Conservation (phyloP, 441 rosid genomes). For the Gossypium davidsonii region DNA sequence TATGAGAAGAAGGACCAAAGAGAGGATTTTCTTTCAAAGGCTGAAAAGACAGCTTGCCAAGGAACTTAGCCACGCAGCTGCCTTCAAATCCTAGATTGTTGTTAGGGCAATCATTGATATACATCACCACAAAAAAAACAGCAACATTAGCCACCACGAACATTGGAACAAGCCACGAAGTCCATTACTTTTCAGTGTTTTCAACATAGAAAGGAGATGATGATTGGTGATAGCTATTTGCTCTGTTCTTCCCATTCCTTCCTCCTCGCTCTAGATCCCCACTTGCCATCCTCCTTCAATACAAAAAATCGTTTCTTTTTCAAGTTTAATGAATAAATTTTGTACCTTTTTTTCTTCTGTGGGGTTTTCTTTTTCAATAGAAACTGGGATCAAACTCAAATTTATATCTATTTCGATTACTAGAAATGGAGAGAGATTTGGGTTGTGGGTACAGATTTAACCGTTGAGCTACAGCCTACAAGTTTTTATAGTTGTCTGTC, state of each 20-base stretch:
- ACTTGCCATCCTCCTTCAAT: conserved; percentile 42
- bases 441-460: conserved; percentile 10
- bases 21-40: conserved; percentile 86
- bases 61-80: conserved; percentile 60
- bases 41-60: conserved; percentile 74
- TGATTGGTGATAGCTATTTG: conserved; percentile 15
- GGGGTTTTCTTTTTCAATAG: neutral
- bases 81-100: conserved; percentile 40
- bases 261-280: conserved; percentile 64
- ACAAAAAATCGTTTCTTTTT: neutral
- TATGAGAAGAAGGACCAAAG: conserved; percentile 78
- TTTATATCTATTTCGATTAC: neutral
- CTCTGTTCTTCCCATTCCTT: conserved; percentile 34
- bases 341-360: neutral
- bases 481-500: neutral
- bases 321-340: neutral
- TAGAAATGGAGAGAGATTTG: neutral
- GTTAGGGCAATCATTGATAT: conserved; percentile 77
- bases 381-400: neutral
- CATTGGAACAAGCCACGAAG: conserved; percentile 78
- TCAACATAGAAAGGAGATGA: conserved; percentile 30
- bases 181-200: conserved; percentile 51
- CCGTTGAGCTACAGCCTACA: conserved; percentile 17
- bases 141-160: conserved; percentile 63
- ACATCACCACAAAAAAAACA: conserved; percentile 62